Conservation (phyloP, 257 asterid species). For the Solanum pennellii region DNA sequence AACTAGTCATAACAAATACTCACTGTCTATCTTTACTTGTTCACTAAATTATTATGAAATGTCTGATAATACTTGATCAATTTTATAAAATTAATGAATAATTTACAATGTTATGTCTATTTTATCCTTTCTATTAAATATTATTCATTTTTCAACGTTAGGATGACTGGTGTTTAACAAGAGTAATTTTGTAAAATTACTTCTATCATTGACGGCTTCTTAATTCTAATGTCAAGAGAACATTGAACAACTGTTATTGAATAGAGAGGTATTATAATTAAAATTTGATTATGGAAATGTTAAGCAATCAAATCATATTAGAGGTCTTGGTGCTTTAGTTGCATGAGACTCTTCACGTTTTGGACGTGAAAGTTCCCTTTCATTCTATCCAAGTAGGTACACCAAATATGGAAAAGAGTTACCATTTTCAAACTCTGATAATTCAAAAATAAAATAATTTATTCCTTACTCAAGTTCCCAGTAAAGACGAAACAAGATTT, state of each 20-base stretch:
- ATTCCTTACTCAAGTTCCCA: background rate
- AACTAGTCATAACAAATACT: background rate
- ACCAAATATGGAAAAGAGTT: background rate
- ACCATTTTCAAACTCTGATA: background rate
- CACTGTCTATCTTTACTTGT: fast-evolving
- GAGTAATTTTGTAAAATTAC: too few relatives aligned
- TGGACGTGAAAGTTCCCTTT: background rate
- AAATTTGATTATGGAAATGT: background rate
- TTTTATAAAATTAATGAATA: too few relatives aligned
- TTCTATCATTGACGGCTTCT: too few relatives aligned
- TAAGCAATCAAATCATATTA: background rate
- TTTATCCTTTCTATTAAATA: too few relatives aligned
- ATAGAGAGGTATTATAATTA: background rate
- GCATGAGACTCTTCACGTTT: background rate
- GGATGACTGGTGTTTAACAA: too few relatives aligned
- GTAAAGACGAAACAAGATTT: background rate
- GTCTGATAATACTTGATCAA: too few relatives aligned
- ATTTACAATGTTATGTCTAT: background rate
- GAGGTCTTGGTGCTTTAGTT: background rate
- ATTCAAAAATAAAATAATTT: background rate
- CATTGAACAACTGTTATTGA: too few relatives aligned
- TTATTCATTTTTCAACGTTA: background rate
- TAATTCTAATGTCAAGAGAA: background rate
- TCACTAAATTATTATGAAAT: too few relatives aligned
- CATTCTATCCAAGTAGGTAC: background rate